These are phyloP conservation scores for Backusella tuberculispora DNA, from an alignment of 192 early-diverging fungal species.

Conservation along the genomic window DNA sequence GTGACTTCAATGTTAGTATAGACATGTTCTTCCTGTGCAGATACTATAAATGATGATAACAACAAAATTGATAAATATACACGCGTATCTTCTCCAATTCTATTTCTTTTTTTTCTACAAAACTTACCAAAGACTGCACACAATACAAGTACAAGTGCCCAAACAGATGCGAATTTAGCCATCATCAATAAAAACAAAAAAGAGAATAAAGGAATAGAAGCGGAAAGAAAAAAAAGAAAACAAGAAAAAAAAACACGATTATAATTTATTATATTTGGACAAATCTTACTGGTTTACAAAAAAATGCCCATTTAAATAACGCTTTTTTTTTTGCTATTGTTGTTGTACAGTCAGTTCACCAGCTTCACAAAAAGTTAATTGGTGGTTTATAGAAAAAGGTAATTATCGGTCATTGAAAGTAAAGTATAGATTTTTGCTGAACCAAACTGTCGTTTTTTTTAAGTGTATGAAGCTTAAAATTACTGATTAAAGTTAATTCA, in stretches of 20 bases:
- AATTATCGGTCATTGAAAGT: no score
- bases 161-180: constrained; percentile 28
- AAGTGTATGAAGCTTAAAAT: no score
- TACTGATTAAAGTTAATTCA: no score
- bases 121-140: constrained; percentile 1
- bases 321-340: constrained; percentile 11
- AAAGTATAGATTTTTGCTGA: no score
- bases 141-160: constrained; percentile 22
- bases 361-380: no score
- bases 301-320: neutral
- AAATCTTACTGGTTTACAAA: neutral
- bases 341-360: neutral
- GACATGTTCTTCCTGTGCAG: constrained; percentile 25
- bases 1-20: constrained; percentile 28
- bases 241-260: neutral
- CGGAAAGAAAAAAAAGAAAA: constrained; percentile 12
- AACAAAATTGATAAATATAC: neutral
- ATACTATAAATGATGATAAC: constrained; percentile 3
- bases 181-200: constrained; percentile 19
- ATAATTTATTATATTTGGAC: neutral
- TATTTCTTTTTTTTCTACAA: neutral
- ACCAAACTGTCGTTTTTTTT: no score
- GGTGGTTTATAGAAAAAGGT: no score
- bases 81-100: neutral
- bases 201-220: constrained; percentile 3